Evolutionary conservation across 176 grass and related monocot genomes (phyloP).

Genomic region (Tuctoria greenei): DNA sequence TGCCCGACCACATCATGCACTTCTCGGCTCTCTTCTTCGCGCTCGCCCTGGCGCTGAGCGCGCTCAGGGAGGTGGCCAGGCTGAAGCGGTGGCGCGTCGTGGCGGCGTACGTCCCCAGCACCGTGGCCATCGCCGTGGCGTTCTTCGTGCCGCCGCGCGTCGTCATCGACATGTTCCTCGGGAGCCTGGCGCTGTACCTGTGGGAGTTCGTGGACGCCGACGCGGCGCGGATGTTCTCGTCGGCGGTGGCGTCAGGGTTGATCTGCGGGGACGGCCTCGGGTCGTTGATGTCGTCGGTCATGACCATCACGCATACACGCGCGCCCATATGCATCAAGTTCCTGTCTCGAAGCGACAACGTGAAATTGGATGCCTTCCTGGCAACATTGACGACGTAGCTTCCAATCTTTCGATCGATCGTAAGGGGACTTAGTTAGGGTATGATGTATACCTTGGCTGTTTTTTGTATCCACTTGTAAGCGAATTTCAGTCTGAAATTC

Average conservation of each 20-base stretch:
- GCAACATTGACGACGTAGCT: not conserved
- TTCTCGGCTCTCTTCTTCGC: not conserved
- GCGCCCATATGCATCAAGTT: not conserved
- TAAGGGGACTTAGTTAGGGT: not conserved
- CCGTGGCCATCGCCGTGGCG: not conserved
- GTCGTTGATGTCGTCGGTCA: not conserved
- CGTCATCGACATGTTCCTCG: not conserved
- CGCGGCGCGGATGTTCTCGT: not conserved
- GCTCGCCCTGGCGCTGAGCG: not conserved
- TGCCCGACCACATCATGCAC: not conserved
- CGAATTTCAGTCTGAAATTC: too few species aligned
- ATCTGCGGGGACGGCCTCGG: not conserved
- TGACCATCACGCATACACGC: not conserved
- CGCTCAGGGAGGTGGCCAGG: not conserved
- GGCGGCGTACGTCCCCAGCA: not conserved
- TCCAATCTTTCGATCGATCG: not conserved
- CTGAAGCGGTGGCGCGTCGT: not conserved
- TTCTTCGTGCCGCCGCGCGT: not conserved
- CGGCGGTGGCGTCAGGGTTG: not conserved
- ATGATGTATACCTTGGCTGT: not conserved
- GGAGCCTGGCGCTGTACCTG: not conserved
- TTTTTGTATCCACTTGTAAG: too few species aligned
- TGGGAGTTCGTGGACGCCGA: not conserved
- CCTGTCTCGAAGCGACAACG: not conserved
- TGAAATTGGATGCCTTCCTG: not conserved